These are phyloP conservation scores for Rickenella mellea DNA, from an alignment of 768 basidiomycete species.

Conservation along the genomic window DNA sequence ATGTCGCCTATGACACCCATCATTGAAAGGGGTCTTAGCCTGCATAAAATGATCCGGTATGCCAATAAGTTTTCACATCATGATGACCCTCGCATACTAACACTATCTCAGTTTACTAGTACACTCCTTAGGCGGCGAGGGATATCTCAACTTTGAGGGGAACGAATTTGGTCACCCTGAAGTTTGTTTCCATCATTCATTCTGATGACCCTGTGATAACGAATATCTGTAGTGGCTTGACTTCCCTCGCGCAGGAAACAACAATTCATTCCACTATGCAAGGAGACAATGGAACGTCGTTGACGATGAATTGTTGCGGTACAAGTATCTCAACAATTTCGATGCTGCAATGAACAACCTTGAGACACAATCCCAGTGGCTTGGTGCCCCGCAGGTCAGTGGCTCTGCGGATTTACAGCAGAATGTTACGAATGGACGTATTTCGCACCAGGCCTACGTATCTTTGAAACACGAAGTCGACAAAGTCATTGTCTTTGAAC, in stretches of 20 bases:
- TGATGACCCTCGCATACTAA: slow-evolving; percentile 1
- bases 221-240: slow-evolving; percentile 77
- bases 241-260: slow-evolving; percentile 94
- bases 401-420: background rate
- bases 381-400: slow-evolving; percentile 65
- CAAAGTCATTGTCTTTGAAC: slow-evolving; percentile 91
- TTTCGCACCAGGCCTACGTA: slow-evolving; percentile 87
- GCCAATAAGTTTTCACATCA: slow-evolving; percentile 8
- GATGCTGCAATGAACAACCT: slow-evolving; percentile 85
- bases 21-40: slow-evolving; percentile 79
- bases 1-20: slow-evolving; percentile 71
- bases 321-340: slow-evolving; percentile 89
- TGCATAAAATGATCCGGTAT: slow-evolving; percentile 98
- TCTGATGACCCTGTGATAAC: slow-evolving; percentile 3
- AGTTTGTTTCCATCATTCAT: slow-evolving; percentile 28
- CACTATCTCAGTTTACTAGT: slow-evolving; percentile 58
- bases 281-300: slow-evolving; percentile 94
- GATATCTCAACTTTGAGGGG: slow-evolving; percentile 95
- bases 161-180: slow-evolving; percentile 99
- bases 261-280: slow-evolving; percentile 94
- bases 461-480: slow-evolving; percentile 91
- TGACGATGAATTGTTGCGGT: slow-evolving; percentile 80
- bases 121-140: slow-evolving; percentile 91
- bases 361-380: slow-evolving; percentile 79
- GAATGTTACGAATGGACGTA: background rate